Percentiles rank a stretch among this genome's conserved stretches.
phyloP scores from a whole-genome alignment of 345 rosid species.

The Gossypium raimondii region DNA sequence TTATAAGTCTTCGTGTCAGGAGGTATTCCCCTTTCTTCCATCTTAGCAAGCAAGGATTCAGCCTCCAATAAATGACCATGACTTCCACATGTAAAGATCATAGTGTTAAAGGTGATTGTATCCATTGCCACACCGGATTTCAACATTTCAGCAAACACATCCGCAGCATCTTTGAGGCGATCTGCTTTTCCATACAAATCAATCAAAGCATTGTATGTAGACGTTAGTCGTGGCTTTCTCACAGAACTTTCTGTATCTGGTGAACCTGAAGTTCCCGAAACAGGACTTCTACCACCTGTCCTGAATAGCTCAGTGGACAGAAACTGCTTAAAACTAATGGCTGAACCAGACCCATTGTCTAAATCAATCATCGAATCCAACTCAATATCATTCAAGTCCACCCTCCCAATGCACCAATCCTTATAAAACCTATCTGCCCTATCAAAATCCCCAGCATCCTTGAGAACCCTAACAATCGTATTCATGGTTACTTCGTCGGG shows the following conservation, averaged over 20 bases:
- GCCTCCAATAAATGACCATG: constrained; percentile 71
- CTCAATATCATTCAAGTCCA: constrained; percentile 60
- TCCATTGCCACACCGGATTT: constrained; percentile 70
- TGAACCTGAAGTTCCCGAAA: constrained; percentile 27
- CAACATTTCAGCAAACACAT: constrained; percentile 71
- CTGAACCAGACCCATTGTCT: constrained; percentile 34
- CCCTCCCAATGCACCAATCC: constrained; percentile 65
- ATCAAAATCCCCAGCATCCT: constrained; percentile 64
- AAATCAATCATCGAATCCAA: constrained; percentile 48
- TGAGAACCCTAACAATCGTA: constrained; percentile 70
- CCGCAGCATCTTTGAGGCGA: constrained; percentile 74
- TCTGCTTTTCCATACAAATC: constrained; percentile 95
- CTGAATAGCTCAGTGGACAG: constrained; percentile 74
- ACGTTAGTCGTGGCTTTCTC: constrained; percentile 58
- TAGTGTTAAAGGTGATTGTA: constrained; percentile 77
- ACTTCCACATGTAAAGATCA: constrained; percentile 83
- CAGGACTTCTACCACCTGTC: constrained; percentile 56
- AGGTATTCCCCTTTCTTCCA: constrained; percentile 60
- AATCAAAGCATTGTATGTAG: constrained; percentile 75
- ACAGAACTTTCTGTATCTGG: constrained; percentile 28
- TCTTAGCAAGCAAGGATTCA: constrained; percentile 64
- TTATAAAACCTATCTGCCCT: constrained; percentile 75
- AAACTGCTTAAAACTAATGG: constrained; percentile 69
- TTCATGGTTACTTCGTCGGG: constrained; percentile 84
- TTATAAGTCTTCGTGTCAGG: constrained; percentile 87